phyloP scores from a whole-genome alignment of 257 asterid genomes.

The Scutellaria barbata region DNA sequence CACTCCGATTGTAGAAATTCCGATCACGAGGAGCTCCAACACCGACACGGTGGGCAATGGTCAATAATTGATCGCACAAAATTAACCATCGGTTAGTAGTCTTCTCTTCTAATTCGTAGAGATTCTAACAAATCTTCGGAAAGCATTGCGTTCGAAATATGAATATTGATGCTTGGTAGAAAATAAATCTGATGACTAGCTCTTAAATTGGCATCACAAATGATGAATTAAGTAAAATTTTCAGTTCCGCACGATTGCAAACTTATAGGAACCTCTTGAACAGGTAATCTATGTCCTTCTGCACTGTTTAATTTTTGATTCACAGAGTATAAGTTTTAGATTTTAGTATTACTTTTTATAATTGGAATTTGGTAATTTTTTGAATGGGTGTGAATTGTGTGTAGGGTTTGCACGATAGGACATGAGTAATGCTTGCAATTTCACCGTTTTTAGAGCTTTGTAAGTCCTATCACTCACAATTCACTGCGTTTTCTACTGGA shows the following conservation, averaged over 20 bases:
- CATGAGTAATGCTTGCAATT: conserved; percentile 55
- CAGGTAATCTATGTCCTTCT: conserved; percentile 11
- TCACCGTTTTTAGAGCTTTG: conserved; percentile 48
- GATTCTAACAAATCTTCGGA: background rate
- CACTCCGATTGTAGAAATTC: background rate
- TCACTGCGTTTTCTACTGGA: background rate
- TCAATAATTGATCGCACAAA: background rate
- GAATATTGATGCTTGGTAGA: background rate
- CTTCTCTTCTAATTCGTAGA: background rate
- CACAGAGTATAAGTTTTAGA: background rate
- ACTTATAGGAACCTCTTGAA: background rate
- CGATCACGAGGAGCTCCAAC: background rate
- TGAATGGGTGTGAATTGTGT: conserved; percentile 27
- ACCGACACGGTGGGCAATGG: background rate
- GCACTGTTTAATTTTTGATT: background rate
- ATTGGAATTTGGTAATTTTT: conserved; percentile 23
- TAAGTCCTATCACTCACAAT: conserved; percentile 42
- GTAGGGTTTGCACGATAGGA: conserved; percentile 45
- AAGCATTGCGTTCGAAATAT: background rate
- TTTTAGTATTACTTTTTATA: background rate
- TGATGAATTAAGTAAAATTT: background rate
- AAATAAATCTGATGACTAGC: background rate
- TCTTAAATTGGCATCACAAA: no score
- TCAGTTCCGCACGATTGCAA: background rate
- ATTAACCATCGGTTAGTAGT: background rate